These are phyloP conservation scores for Nepenthes mirabilis DNA, from an alignment of 148 eudicot species.

Conservation along the genomic window DNA sequence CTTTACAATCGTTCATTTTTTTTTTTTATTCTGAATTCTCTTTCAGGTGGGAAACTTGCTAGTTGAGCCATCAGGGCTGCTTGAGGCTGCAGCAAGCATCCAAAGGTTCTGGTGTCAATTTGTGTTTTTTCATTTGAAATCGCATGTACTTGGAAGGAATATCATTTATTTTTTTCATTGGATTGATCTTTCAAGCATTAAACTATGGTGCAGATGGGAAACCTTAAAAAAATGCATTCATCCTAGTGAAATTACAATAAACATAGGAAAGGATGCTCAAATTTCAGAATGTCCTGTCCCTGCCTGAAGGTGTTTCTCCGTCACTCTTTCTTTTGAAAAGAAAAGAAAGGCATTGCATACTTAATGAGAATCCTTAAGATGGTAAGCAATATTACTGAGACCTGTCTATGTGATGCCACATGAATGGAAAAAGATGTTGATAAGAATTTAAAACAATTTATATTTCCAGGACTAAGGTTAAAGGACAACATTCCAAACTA, in stretches of 20 bases:
- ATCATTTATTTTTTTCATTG: neutral
- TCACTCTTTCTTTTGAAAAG: neutral
- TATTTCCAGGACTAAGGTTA: too few relatives aligned
- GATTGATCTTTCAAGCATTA: neutral
- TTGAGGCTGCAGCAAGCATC: slow-evolving; percentile 68
- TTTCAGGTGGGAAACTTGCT: slow-evolving; percentile 60
- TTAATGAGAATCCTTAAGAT: neutral
- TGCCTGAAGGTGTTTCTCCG: slow-evolving; percentile 53
- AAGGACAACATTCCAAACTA: too few relatives aligned
- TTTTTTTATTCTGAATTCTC: neutral
- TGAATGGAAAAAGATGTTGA: neutral
- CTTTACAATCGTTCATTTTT: too few relatives aligned
- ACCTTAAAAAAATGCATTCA: slow-evolving; percentile 73
- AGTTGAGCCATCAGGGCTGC: slow-evolving; percentile 66
- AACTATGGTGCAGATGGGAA: slow-evolving; percentile 67
- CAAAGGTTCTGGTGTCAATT: slow-evolving; percentile 26
- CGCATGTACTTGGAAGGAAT: neutral
- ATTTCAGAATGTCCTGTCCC: slow-evolving; percentile 86
- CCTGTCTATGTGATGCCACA: neutral
- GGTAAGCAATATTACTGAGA: too few relatives aligned
- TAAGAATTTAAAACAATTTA: too few relatives aligned
- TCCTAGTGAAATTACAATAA: slow-evolving; percentile 80
- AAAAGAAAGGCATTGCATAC: neutral
- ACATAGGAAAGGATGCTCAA: slow-evolving; percentile 82
- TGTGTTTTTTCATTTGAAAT: neutral